Conservation (phyloP, 83 land plant species). For the Thuja plicata region DNA sequence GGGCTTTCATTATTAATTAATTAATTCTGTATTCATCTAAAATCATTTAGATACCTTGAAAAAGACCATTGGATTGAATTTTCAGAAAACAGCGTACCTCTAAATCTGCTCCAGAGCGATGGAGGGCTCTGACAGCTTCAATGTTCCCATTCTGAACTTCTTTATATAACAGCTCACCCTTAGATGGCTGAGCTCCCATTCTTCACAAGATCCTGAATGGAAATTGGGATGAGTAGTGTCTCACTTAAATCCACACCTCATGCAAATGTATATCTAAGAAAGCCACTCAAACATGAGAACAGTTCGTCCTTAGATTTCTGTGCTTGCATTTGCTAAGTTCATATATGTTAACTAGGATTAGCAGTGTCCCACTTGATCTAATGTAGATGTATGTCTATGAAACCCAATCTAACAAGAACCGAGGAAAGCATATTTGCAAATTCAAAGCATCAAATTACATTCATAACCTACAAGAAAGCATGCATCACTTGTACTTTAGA, state of each 20-base stretch:
- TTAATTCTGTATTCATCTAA: not conserved
- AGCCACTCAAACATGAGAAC: constrained; percentile 18
- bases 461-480: not conserved
- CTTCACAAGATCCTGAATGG: constrained; percentile 11
- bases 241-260: not conserved
- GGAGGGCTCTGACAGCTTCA: constrained; percentile 62
- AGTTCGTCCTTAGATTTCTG: constrained; percentile 80
- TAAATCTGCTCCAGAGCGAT: constrained; percentile 70
- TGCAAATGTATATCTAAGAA: not conserved
- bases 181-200: constrained; percentile 82
- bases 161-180: constrained; percentile 75
- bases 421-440: not conserved
- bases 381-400: not conserved
- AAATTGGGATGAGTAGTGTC: not conserved
- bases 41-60: not conserved
- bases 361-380: too few relatives aligned
- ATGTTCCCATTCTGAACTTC: constrained; percentile 65
- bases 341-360: not conserved
- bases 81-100: constrained; percentile 52
- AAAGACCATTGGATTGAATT: not conserved
- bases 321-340: constrained; percentile 50
- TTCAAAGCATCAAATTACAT: not conserved
- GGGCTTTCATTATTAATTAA: not conserved
- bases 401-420: not conserved
- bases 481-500: not conserved